A percentile compares a stretch with the other conserved stretches of the same genome.
Conservation (phyloP, 805 yeast genomes). For the Limtongia smithiae region DNA sequence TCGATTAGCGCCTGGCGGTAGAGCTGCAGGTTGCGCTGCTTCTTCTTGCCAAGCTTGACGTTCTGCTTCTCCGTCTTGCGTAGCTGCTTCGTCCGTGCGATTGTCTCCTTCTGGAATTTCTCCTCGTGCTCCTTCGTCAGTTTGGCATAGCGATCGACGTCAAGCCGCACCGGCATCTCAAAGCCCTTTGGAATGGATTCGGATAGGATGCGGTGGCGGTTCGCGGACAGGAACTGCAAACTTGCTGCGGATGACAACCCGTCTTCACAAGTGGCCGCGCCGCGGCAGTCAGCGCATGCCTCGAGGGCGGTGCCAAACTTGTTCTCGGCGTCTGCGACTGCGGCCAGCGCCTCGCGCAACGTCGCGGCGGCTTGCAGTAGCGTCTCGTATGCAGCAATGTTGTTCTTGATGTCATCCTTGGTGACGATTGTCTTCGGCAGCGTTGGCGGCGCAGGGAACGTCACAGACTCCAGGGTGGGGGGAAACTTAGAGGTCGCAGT, state of each 20-base stretch:
- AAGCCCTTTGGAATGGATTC: constrained; percentile 54
- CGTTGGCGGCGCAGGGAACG: constrained; percentile 44
- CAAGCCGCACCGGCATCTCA: constrained; percentile 49
- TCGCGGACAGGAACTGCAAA: constrained; percentile 67
- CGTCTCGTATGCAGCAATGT: constrained; percentile 48
- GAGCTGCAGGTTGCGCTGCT: constrained; percentile 59
- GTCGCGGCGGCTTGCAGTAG: constrained; percentile 47
- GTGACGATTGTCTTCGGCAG: constrained; percentile 43
- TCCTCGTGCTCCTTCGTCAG: constrained; percentile 49
- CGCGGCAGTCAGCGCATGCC: constrained; percentile 57
- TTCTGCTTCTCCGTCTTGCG: constrained; percentile 61
- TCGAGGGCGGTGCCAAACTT: constrained; percentile 71
- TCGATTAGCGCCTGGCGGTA: constrained; percentile 65
- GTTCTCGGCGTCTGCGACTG: constrained; percentile 58
- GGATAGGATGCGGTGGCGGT: constrained; percentile 70
- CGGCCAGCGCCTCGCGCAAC: constrained; percentile 47
- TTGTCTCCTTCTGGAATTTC: constrained; percentile 52
- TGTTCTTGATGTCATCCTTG: constrained; percentile 49
- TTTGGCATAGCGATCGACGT: constrained; percentile 45
- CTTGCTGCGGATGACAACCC: constrained; percentile 73
- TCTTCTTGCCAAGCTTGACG: constrained; percentile 53
- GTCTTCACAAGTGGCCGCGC: constrained; percentile 56
- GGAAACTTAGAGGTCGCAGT: constrained; percentile 21
- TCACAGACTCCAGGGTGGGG: constrained; percentile 31
- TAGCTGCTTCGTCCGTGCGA: constrained; percentile 50